phyloP scores from a whole-genome alignment of 2,329 filamentous ascomycete species.

The Curvularia hawaiiensis region DNA sequence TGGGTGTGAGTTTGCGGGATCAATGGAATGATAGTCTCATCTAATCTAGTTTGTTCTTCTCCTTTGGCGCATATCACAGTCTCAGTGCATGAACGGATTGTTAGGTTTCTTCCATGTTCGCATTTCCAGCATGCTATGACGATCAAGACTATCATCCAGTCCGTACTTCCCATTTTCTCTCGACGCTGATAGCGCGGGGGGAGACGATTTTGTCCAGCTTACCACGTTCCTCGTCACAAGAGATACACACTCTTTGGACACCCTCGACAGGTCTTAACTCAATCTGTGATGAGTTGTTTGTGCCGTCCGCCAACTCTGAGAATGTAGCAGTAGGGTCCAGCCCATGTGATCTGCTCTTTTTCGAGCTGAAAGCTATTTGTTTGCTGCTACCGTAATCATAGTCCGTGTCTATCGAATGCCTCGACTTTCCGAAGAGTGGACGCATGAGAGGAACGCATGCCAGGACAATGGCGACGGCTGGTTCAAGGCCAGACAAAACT shows the following conservation, averaged over 20 bases:
- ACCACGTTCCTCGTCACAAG: not conserved
- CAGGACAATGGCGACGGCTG: slow-evolving; percentile 27
- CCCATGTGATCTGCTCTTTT: slow-evolving; percentile 1
- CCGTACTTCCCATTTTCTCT: slow-evolving; percentile 1
- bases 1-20: not conserved
- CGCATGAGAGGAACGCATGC: slow-evolving; percentile 29
- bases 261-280: slow-evolving; percentile 1
- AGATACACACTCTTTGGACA: not conserved
- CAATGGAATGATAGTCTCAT: not conserved
- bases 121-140: no score
- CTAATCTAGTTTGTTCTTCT: not conserved
- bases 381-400: slow-evolving; percentile 5
- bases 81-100: not conserved
- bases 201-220: not conserved
- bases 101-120: not conserved
- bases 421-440: slow-evolving; percentile 12
- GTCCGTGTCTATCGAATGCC: not conserved
- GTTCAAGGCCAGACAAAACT: slow-evolving; percentile 27
- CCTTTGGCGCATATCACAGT: not conserved
- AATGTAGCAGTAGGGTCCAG: slow-evolving; percentile 1
- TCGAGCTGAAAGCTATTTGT: slow-evolving; percentile 5
- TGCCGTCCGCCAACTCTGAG: slow-evolving; percentile 5
- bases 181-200: not conserved
- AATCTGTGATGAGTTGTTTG: slow-evolving; percentile 8
- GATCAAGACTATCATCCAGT: not conserved